A percentile compares a stretch with the other conserved stretches of the same genome.
Conservation (phyloP, 2,329 filamentous ascomycete genomes). For the Ceratocystis alfenasii region DNA sequence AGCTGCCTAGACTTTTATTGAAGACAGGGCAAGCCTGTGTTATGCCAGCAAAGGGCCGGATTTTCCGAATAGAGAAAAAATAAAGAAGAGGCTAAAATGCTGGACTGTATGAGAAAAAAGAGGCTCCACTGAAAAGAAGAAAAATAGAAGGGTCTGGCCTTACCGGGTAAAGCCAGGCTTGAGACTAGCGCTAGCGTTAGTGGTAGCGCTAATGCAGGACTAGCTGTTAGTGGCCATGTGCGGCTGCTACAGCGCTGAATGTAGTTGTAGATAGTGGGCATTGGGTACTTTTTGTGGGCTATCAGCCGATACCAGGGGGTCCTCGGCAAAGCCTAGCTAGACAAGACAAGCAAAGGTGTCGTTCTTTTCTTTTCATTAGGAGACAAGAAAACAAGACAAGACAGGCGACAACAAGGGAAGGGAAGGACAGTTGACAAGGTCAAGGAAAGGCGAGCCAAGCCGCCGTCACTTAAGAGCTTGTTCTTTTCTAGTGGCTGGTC, state of each 20-base stretch:
- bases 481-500: neutral
- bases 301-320: neutral
- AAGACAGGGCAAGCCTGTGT: constrained; percentile 3
- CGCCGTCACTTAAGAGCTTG: constrained; percentile 1
- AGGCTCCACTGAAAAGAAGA: constrained; percentile 4
- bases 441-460: neutral
- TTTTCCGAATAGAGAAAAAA: neutral
- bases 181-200: neutral
- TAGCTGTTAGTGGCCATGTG: neutral
- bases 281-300: neutral
- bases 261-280: too few relatives aligned
- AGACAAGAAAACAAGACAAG: neutral
- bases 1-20: too few relatives aligned
- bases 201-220: neutral
- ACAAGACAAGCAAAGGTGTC: too few relatives aligned
- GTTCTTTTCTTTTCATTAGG: neutral
- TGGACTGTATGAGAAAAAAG: neutral
- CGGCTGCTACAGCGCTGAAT: neutral
- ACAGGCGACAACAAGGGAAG: neutral
- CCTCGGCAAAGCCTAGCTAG: too few relatives aligned
- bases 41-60: neutral
- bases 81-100: neutral
- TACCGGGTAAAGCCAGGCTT: neutral
- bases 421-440: neutral
- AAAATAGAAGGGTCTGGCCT: constrained; percentile 5